Conservation (phyloP, 1,139 yeast species). For the Saccharomyces hybrid region DNA sequence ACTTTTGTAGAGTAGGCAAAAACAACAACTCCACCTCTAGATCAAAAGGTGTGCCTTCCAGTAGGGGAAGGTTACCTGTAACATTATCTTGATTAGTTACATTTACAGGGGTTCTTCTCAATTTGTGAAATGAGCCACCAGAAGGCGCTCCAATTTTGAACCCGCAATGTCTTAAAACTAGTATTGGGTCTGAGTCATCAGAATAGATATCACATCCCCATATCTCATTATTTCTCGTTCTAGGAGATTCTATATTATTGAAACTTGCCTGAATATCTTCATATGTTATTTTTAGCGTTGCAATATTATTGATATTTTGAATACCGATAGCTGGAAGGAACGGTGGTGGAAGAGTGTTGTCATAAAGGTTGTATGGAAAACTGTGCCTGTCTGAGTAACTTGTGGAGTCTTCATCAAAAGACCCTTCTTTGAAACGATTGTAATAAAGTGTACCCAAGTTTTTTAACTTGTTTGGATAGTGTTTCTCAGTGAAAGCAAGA, state of each 20-base stretch:
- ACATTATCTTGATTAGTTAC: conserved; percentile 27
- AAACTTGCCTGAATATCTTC: conserved; percentile 24
- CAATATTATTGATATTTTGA: conserved; percentile 17
- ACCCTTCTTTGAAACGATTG: conserved; percentile 19
- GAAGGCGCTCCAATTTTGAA: conserved; percentile 40
- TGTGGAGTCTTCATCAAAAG: conserved; percentile 3
- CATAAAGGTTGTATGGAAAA: conserved; percentile 15
- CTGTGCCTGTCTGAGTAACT: conserved; percentile 1
- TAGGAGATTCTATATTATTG: conserved; percentile 19
- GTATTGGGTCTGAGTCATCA: conserved; percentile 81
- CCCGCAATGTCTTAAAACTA: conserved; percentile 70
- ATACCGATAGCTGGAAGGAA: conserved; percentile 22
- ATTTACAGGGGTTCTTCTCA: conserved; percentile 33
- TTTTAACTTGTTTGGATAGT: conserved; percentile 11
- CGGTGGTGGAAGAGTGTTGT: conserved; percentile 18
- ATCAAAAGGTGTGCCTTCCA: conserved; percentile 35
- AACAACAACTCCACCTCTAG: conserved; percentile 61
- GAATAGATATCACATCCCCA: conserved; percentile 96
- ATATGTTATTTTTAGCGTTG: conserved; percentile 17
- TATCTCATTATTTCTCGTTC: conserved; percentile 43
- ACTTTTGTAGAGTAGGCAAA: conserved; percentile 57
- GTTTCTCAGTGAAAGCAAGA: conserved; percentile 8
- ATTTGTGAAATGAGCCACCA: conserved; percentile 3
- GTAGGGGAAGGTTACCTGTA: conserved; percentile 25
- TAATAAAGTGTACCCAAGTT: conserved; percentile 18